Percentiles rank a stretch among this genome's conserved stretches.
Conservation (phyloP, 2,329 filamentous ascomycete species). For the Pseudogymnoascus sp. region DNA sequence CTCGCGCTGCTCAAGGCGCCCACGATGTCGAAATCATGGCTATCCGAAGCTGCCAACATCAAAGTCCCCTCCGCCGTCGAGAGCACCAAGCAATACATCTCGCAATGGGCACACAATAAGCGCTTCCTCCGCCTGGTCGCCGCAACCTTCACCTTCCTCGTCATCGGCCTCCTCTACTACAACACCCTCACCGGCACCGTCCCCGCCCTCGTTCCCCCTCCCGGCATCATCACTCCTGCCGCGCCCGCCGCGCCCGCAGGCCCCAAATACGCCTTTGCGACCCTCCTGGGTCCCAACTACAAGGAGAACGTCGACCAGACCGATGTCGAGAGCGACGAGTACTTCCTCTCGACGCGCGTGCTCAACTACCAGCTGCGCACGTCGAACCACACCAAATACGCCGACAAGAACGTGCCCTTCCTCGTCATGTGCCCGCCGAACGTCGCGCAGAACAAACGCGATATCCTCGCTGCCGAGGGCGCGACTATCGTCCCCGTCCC, state of each 20-base stretch:
- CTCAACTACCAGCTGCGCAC: constrained; percentile 32
- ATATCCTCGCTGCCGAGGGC: constrained; percentile 28
- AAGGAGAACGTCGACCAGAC: background rate
- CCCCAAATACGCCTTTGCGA: background rate
- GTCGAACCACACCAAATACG: constrained; percentile 24
- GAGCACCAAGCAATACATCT: background rate
- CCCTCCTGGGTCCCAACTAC: background rate
- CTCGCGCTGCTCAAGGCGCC: too few species aligned
- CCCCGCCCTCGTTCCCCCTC: background rate
- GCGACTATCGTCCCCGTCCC: constrained; percentile 28
- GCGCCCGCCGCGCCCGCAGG: background rate
- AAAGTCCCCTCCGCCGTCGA: background rate
- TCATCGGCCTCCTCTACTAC: background rate
- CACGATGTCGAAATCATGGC: background rate
- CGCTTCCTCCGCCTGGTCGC: constrained; percentile 3
- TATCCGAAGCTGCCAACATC: background rate
- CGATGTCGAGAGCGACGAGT: constrained; percentile 22
- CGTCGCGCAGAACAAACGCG: constrained; percentile 20
- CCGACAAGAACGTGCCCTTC: constrained; percentile 23
- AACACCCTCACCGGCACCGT: background rate
- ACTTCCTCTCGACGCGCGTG: constrained; percentile 29
- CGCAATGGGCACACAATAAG: background rate
- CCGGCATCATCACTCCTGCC: background rate
- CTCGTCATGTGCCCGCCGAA: constrained; percentile 28
- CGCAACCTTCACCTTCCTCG: background rate